These are phyloP conservation scores for Earliella scabrosa DNA, from an alignment of 1,284 basidiomycete species.

Conservation along the genomic window DNA sequence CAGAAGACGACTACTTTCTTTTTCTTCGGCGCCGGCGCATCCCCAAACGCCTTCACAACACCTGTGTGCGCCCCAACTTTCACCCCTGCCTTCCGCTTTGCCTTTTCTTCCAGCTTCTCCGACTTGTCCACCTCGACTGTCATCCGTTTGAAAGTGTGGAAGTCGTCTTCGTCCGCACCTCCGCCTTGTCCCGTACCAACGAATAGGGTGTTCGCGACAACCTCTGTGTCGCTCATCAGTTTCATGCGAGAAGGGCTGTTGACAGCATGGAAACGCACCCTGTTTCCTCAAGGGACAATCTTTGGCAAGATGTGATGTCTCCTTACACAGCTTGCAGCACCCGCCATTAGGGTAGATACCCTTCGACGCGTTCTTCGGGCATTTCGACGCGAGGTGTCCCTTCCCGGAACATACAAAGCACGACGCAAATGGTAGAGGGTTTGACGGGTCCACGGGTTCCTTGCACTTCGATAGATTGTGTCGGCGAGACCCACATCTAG, in stretches of 20 bases:
- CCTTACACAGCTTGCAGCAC: conserved; percentile 85
- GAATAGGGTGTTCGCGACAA: conserved; percentile 38
- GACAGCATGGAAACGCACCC: conserved; percentile 42
- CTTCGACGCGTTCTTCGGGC: conserved; percentile 79
- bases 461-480: conserved; percentile 84
- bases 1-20: conserved; percentile 67
- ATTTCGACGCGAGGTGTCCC: conserved; percentile 84
- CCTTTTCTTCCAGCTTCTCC: conserved; percentile 52
- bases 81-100: conserved; percentile 46
- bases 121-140: conserved; percentile 63
- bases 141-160: conserved; percentile 77
- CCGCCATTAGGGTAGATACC: conserved; percentile 94
- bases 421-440: conserved; percentile 86
- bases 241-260: not conserved
- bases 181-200: conserved; percentile 58
- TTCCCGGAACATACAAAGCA: conserved; percentile 88
- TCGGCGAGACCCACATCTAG: conserved; percentile 81
- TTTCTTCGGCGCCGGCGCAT: conserved; percentile 33
- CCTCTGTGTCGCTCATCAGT: conserved; percentile 29
- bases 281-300: conserved; percentile 75
- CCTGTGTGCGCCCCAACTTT: conserved; percentile 51
- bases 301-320: conserved; percentile 85
- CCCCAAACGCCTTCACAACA: conserved; percentile 48
- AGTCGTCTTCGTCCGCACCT: conserved; percentile 93
- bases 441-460: conserved; percentile 61